These are phyloP conservation scores for Breviolum minutum DNA, from an alignment of 73 alveolate genomes.

Conservation along the genomic window DNA sequence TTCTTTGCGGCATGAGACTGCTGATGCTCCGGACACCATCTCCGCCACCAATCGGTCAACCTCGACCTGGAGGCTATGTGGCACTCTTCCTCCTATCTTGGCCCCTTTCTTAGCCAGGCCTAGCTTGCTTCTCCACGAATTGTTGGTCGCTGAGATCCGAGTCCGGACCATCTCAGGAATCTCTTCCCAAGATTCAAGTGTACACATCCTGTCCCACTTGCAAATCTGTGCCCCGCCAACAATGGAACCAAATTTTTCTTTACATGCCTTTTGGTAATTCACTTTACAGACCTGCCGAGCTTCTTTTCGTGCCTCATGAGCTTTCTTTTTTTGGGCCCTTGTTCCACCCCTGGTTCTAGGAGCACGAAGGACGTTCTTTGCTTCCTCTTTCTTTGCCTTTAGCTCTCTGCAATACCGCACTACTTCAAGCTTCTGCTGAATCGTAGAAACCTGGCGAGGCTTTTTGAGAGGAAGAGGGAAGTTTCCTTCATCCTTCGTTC, in stretches of 20 bases:
- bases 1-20: background rate
- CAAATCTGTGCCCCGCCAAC: background rate
- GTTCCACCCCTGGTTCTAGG: background rate
- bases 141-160: background rate
- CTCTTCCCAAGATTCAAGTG: background rate
- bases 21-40: background rate
- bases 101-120: background rate
- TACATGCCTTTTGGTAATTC: background rate
- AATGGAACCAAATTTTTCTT: background rate
- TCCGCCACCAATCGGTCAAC: background rate
- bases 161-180: background rate
- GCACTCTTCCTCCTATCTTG: background rate
- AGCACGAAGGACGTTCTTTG: background rate
- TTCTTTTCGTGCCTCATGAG: background rate
- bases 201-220: background rate
- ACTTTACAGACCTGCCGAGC: too few relatives aligned
- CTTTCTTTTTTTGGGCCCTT: background rate
- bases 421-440: background rate
- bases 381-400: background rate
- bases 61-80: background rate
- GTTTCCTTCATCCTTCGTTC: background rate
- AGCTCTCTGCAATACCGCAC: background rate
- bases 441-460: background rate
- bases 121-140: background rate
- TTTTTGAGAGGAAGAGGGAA: background rate